phyloP scores from a whole-genome alignment of 2,329 filamentous ascomycete species.

The Capronia americana region DNA sequence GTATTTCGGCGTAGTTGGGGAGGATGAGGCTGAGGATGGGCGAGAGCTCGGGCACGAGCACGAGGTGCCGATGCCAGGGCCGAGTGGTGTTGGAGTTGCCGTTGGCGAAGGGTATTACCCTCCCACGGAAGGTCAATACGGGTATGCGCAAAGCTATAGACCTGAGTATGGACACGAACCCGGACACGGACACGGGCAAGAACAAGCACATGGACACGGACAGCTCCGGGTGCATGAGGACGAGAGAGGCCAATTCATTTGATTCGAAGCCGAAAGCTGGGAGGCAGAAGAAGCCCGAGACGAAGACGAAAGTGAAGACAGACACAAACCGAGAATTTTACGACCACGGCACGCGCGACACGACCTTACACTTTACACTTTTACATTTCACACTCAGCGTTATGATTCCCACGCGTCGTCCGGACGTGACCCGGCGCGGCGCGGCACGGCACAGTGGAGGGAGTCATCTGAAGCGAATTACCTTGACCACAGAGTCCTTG shows the following conservation, averaged over 20 bases:
- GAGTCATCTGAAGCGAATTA: not conserved
- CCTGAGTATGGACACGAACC: conserved; percentile 1
- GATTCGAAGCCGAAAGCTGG: not conserved
- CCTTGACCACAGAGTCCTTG: not conserved
- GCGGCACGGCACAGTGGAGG: no score
- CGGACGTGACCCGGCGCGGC: no score
- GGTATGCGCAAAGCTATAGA: not conserved
- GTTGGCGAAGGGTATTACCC: not conserved
- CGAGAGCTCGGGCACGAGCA: not conserved
- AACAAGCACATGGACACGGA: conserved; percentile 19
- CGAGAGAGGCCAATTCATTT: conserved; percentile 16
- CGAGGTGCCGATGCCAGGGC: conserved; percentile 16
- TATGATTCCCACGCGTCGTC: not conserved
- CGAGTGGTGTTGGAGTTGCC: conserved; percentile 11
- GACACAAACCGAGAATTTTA: not conserved
- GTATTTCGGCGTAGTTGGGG: conserved; percentile 36
- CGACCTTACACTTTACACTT: not conserved
- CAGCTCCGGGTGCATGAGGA: conserved; percentile 19
- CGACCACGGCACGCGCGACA: not conserved
- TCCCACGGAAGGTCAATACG: not conserved
- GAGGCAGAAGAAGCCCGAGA: not conserved
- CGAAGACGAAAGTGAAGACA: not conserved
- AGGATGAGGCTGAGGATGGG: conserved; percentile 7
- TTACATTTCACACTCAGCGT: not conserved
- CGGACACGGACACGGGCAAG: conserved; percentile 1